Base-by-base conservation (phyloP, 108 stramenopile species). In the Nannochloropsis gaditana region DNA sequence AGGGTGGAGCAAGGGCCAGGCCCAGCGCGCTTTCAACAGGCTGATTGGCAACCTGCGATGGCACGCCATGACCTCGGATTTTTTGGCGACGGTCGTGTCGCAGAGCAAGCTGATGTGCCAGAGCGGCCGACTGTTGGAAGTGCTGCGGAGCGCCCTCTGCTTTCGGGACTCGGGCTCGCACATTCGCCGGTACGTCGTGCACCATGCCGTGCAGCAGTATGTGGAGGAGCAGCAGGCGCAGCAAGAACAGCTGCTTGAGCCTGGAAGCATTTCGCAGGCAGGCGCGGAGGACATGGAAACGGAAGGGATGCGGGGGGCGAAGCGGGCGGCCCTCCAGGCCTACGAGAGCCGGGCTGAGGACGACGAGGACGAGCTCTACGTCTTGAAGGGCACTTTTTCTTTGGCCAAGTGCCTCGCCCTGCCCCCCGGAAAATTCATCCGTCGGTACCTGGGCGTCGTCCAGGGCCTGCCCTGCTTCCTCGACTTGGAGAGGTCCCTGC, bases 121-220 rank as follows among this genome's bases (percentile, higher is more conserved):
- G 59, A 73, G 59, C 59, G 59, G 59, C 19, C 59, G 59, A 4
- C 59, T 73, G 19, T n/a, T 73, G 4, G 59, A 73, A n/a, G 59
- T 73, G 19, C 59, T 73, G 2, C 15, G 59, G n/a, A 73, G 59
- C n/a, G 59, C 59, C 59, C n/a, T 73, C 19, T 73, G 59, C 59
- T 73, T 73, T n/a, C 59, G 59, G 15, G 59, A 73, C 59, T 73
- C 59, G n/a, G n/a, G 19, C 59, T 73, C 59, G 5, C 59, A 73
- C n/a, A 73, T 73, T n/a, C 59, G 59, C n/a, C 59, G 59, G 15
- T 73, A n/a, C n/a, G 59, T 73, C 59, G 59, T 73, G 59, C 59
- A 73, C 59, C 59, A 73, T 15, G 59, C 59, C 59, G 59, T n/a
- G 59, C 15, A 15, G 19, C 59, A 73, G 59, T n/a, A 73, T 73